A percentile compares a stretch with the other conserved stretches of the same genome.
Evolutionary conservation across 2,329 filamentous ascomycete species (phyloP).

Genomic region (Aspergillus hiratsukae): DNA sequence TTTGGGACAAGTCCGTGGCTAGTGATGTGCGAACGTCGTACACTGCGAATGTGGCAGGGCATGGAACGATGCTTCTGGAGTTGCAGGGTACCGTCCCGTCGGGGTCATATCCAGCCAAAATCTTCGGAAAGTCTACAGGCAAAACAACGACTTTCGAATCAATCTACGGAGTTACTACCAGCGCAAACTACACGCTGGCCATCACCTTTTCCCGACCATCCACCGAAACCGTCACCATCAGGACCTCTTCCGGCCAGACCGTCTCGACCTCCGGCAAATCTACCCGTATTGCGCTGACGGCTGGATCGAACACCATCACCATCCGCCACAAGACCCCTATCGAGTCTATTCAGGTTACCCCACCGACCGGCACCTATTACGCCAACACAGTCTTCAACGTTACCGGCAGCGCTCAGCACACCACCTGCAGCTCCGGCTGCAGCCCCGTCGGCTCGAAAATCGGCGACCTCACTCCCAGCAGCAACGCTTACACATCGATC

Average conservation of each 20-base stretch:
- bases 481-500: conserved; percentile 35
- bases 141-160: conserved; percentile 11
- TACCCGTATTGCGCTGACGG: conserved; percentile 16
- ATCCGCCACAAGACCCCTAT: conserved; percentile 15
- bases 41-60: conserved; percentile 19
- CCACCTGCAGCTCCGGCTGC: conserved; percentile 39
- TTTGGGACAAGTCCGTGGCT: conserved; percentile 22
- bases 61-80: conserved; percentile 31
- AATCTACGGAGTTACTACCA: conserved; percentile 28
- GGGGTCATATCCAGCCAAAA: conserved; percentile 16
- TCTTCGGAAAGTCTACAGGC: conserved; percentile 12
- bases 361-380: conserved; percentile 37
- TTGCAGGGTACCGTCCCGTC: conserved; percentile 19
- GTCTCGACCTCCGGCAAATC: not conserved
- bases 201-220: conserved; percentile 12
- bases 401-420: conserved; percentile 31
- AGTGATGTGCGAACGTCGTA: conserved; percentile 24
- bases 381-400: conserved; percentile 35
- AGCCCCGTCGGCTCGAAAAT: conserved; percentile 44
- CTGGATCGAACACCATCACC: conserved; percentile 24
- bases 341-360: conserved; percentile 17
- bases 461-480: conserved; percentile 31
- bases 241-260: not conserved
- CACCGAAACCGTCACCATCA: conserved; percentile 3
- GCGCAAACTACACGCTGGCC: conserved; percentile 19